Conservation (phyloP, 1,139 yeast species). For the Hansenula lynferdii region DNA sequence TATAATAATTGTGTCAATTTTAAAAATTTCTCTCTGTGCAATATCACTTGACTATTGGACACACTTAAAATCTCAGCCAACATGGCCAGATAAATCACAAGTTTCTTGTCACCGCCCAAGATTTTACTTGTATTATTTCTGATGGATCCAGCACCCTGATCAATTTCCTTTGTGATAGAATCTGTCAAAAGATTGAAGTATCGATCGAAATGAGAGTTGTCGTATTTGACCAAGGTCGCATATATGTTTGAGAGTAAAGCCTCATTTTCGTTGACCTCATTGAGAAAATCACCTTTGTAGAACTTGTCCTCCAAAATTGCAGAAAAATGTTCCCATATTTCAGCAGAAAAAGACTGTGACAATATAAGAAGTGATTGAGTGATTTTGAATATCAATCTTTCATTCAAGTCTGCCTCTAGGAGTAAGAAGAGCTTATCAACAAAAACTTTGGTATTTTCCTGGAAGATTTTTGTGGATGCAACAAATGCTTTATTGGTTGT, state of each 20-base stretch:
- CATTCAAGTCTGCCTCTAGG: conserved; percentile 71
- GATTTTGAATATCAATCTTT: conserved; percentile 35
- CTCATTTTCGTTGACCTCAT: conserved; percentile 56
- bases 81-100: conserved; percentile 69
- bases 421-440: conserved; percentile 58
- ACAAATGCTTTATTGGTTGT: conserved; percentile 53
- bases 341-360: conserved; percentile 67
- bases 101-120: conserved; percentile 70
- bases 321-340: conserved; percentile 37
- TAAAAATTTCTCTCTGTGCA: conserved; percentile 40
- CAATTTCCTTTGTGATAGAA: conserved; percentile 60
- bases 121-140: conserved; percentile 62
- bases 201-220: conserved; percentile 33
- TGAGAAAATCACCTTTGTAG: conserved; percentile 51
- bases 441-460: conserved; percentile 52
- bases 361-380: conserved; percentile 66
- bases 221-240: conserved; percentile 62
- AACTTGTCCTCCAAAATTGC: conserved; percentile 45
- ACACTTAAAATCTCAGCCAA: conserved; percentile 71
- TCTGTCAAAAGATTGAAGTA: conserved; percentile 22
- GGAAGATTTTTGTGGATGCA: conserved; percentile 74
- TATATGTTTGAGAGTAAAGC: conserved; percentile 67
- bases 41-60: conserved; percentile 48
- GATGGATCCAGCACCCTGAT: conserved; percentile 80
- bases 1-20: conserved; percentile 49